phyloP scores from a whole-genome alignment of 345 rosid species.

The Hibiscus tridactylites region DNA sequence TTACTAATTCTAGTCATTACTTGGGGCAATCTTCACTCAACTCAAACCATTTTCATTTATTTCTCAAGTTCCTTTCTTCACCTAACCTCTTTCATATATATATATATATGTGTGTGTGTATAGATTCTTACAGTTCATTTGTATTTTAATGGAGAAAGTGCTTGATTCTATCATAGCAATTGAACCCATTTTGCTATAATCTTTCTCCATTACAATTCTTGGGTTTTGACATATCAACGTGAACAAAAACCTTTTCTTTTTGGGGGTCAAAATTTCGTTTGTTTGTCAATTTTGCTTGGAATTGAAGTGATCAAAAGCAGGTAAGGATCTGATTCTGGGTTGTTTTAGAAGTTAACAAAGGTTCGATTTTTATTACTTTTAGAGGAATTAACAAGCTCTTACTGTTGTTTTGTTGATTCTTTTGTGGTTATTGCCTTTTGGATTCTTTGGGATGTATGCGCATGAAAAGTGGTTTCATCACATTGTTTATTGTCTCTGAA shows the following conservation, averaged over 20 bases:
- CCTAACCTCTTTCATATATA: conserved; percentile 2
- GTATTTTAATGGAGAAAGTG: neutral
- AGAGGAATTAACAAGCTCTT: conserved; percentile 4
- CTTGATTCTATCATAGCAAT: neutral
- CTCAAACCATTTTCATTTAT: conserved; percentile 1
- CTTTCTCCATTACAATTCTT: neutral
- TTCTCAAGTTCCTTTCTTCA: conserved; percentile 10
- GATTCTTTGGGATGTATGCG: neutral
- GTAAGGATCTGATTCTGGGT: conserved; percentile 17
- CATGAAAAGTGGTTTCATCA: neutral
- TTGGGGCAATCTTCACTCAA: neutral
- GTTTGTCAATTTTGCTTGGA: conserved; percentile 4
- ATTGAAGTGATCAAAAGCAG: conserved; percentile 11
- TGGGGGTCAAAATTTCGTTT: neutral
- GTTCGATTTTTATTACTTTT: conserved; percentile 3
- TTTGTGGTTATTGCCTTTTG: neutral
- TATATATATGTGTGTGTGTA: neutral
- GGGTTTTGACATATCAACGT: neutral
- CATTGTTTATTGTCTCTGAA: neutral
- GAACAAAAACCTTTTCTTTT: neutral
- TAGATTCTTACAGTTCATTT: neutral
- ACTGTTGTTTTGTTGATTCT: neutral
- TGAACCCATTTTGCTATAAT: neutral
- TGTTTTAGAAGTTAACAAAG: conserved; percentile 4
- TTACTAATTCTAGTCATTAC: neutral